Percentiles rank a stretch among this genome's conserved stretches.
Conservation (phyloP, 73 alveolate genomes). For the Tetrahymena borealis region DNA sequence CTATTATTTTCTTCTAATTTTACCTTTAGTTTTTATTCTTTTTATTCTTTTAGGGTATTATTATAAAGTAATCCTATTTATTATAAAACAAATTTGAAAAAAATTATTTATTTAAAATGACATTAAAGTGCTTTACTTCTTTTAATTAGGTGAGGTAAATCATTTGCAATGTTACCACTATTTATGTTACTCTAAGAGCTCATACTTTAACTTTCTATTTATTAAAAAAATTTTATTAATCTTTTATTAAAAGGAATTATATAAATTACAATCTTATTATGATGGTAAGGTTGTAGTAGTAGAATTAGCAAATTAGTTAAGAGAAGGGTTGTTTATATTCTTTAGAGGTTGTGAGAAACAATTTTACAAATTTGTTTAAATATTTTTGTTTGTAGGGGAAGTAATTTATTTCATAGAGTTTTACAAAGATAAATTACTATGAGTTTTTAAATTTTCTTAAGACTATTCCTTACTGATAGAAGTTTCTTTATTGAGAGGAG, state of each 20-base stretch:
- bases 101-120: neutral
- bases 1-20: neutral
- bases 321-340: neutral
- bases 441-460: neutral
- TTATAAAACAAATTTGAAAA: neutral
- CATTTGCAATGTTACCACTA: neutral
- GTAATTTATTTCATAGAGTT: neutral
- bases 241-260: neutral
- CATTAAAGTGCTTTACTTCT: neutral
- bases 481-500: neutral
- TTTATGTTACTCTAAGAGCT: too few relatives aligned
- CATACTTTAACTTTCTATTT: neutral
- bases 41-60: neutral
- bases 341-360: neutral
- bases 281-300: neutral
- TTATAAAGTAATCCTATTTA: neutral
- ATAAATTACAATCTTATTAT: neutral
- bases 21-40: neutral
- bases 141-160: neutral
- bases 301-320: neutral
- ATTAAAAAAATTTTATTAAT: neutral
- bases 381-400: neutral
- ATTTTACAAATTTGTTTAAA: neutral
- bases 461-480: neutral
- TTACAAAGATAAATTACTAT: neutral